Evolutionary conservation across 2,329 filamentous ascomycete species (phyloP).

Genomic region (Alternaria atra): DNA sequence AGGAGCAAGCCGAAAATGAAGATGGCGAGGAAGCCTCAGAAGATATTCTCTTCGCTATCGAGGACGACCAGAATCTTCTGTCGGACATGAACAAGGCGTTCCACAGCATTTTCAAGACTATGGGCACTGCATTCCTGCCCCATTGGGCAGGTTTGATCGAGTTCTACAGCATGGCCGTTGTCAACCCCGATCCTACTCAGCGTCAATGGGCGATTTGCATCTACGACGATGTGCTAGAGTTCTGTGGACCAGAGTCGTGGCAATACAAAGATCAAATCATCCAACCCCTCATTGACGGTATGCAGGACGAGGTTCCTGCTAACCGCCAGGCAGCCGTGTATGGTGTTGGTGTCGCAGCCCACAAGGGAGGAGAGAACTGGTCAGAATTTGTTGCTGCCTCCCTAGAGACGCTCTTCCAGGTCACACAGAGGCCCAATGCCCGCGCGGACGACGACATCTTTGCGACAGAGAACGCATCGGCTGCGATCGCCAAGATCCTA

Average conservation of each 20-base stretch:
- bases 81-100: conserved; percentile 99
- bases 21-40: conserved; percentile 91
- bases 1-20: conserved; percentile 83
- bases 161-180: conserved; percentile 87
- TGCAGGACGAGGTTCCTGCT: conserved; percentile 84
- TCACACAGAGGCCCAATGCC: conserved; percentile 80
- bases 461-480: conserved; percentile 96
- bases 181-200: conserved; percentile 84
- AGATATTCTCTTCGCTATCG: conserved; percentile 87
- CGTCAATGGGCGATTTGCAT: conserved; percentile 99
- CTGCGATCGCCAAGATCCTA: conserved; percentile 95
- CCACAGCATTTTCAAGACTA: conserved; percentile 98
- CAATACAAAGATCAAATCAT: conserved; percentile 87
- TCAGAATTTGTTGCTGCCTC: conserved; percentile 84
- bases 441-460: conserved; percentile 94
- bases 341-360: conserved; percentile 92
- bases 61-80: conserved; percentile 94
- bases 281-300: conserved; percentile 84
- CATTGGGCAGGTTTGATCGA: conserved; percentile 86
- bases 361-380: conserved; percentile 88
- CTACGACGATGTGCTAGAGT: conserved; percentile 97
- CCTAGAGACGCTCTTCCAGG: conserved; percentile 83
- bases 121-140: conserved; percentile 82
- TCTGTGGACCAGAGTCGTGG: conserved; percentile 89
- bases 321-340: conserved; percentile 97